Conservation (phyloP, 2,329 filamentous ascomycete genomes). For the Cladophialophora exuberans region DNA sequence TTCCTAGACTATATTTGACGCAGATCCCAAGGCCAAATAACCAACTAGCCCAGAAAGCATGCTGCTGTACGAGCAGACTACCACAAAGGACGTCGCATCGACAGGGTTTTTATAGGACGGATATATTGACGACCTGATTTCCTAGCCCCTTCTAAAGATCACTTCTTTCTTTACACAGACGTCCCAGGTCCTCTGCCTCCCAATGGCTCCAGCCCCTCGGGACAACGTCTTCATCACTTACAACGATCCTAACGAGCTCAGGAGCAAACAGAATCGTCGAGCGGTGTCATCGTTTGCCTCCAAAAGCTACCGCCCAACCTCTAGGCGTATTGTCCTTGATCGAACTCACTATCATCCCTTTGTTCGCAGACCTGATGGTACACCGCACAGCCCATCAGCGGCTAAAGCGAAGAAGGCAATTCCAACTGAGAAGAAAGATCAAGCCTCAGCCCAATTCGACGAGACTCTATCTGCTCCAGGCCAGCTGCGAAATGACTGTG, state of each 20-base stretch:
- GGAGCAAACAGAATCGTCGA: constrained; percentile 21
- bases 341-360: constrained; percentile 24
- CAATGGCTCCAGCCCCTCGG: constrained; percentile 14
- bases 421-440: background rate
- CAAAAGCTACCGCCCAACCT: constrained; percentile 25
- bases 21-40: no score
- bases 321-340: constrained; percentile 21
- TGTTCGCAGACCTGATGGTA: background rate
- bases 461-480: background rate
- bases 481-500: constrained; percentile 11
- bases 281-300: constrained; percentile 26
- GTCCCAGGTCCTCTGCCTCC: background rate
- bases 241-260: constrained; percentile 22
- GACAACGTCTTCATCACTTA: constrained; percentile 27
- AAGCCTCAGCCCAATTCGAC: background rate
- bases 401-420: constrained; percentile 1
- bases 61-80: no score
- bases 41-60: no score
- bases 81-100: no score
- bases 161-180: no score
- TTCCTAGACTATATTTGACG: no score
- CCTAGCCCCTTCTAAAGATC: no score
- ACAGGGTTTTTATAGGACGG: no score
- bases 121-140: no score
- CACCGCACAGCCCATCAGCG: constrained; percentile 3